Evolutionary conservation across 305 asterid species (phyloP), one percentile per base, ranked within the genome.

Genomic region (Coffea humblotiana): DNA sequence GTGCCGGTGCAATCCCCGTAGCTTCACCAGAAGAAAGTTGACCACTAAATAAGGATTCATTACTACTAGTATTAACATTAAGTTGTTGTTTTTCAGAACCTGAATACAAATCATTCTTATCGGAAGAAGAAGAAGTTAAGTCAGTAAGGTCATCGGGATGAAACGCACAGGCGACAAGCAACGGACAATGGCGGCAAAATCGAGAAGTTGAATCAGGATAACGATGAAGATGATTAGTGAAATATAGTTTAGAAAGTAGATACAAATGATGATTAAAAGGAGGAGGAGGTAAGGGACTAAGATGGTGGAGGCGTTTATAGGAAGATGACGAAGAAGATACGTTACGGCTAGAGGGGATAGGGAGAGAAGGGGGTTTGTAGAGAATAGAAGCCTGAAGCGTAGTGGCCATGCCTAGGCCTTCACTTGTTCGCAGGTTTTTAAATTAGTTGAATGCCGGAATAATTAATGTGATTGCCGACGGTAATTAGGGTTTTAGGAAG

Each of bases 371-470:
- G 13, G 77, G 95, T 80, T 85, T 84, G 78, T 32, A 81, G 35
- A 89, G 35, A 49, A 90, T 91, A 79, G 95, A 91, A 76, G 97
- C 87, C 88, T 90, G 99, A 47, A 94, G 93, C 51, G 91, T 69
- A 48, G 71, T 25, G 52, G 78, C 47, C 84, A 81, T 81, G 75
- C 81, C 48, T 71, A 40, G 43, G 43, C 43, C 43, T 40, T 40
- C 6, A 40, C 43, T 45, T 52, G 15, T 4, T 52, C 16, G 0
- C 0, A 52, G 18, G 14, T 49, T 52, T 18, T 54, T 16, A 54
- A 54, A 16, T 54, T 54, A 16, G 18, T 15, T 15, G 23, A 54
- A 16, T 16, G 9, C n/a, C 23, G 9, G 1, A 54, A 54, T 54
- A 19, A 54, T 52, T 12, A 49, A 49, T 21, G n/a, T 14, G 35